Percentiles rank a stretch among this genome's conserved stretches.
Conservation (phyloP, 495 filamentous ascomycete genomes). For the Xylaria scruposa region DNA sequence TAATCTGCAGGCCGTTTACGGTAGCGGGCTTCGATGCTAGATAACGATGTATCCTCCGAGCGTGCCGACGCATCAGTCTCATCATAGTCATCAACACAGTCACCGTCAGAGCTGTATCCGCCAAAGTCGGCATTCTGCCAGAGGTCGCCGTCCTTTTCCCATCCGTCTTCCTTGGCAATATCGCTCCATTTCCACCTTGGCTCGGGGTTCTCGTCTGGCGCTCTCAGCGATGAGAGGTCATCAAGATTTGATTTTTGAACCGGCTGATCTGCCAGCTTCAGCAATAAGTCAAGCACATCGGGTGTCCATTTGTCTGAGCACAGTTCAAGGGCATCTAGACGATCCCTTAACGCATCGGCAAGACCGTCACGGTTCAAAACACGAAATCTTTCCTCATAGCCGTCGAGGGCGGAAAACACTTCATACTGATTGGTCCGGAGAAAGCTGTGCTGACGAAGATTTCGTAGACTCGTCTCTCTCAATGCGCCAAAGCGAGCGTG, state of each 20-base stretch:
- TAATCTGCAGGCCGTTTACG: conserved; percentile 47
- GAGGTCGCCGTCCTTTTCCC: conserved; percentile 70
- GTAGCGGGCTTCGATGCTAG: conserved; percentile 48
- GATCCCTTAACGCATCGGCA: conserved; percentile 73
- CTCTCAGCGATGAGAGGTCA: conserved; percentile 61
- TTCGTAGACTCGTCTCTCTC: conserved; percentile 59
- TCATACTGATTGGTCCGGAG: conserved; percentile 88
- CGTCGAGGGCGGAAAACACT: conserved; percentile 72
- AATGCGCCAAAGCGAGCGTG: conserved; percentile 54
- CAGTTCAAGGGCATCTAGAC: conserved; percentile 65
- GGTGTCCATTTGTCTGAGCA: conserved; percentile 68
- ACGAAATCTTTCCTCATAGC: conserved; percentile 87
- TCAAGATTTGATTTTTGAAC: conserved; percentile 68
- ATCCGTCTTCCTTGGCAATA: conserved; percentile 74
- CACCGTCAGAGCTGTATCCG: conserved; percentile 66
- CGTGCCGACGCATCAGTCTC: conserved; percentile 43
- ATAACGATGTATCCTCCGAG: conserved; percentile 48
- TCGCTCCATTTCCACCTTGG: conserved; percentile 73
- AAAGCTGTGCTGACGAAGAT: conserved; percentile 65
- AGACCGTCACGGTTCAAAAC: conserved; percentile 78
- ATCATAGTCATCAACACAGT: conserved; percentile 49
- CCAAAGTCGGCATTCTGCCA: conserved; percentile 83
- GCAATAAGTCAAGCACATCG: conserved; percentile 78
- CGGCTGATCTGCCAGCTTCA: conserved; percentile 84
- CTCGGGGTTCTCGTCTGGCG: conserved; percentile 46